phyloP scores from a whole-genome alignment of 306 rosid genomes.

The Vigna unguiculata region DNA sequence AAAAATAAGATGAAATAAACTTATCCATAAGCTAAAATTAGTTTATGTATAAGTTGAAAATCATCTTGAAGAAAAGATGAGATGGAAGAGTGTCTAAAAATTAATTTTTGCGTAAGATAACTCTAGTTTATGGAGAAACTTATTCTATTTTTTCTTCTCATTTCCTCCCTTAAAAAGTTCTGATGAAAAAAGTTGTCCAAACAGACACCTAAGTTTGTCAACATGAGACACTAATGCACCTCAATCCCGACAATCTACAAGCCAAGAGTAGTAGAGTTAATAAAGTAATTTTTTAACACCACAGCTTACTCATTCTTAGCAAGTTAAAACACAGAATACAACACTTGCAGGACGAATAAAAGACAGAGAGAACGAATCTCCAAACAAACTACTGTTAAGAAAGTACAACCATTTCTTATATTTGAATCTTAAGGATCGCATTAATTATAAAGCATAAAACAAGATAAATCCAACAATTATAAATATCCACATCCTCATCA shows the following conservation, averaged over 20 bases:
- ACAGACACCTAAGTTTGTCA: background rate
- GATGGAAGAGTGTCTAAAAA: no score
- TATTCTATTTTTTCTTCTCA: no score
- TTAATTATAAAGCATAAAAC: constrained; percentile 21
- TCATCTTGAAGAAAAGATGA: no score
- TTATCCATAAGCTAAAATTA: no score
- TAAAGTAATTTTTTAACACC: constrained; percentile 9
- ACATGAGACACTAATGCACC: constrained; percentile 33
- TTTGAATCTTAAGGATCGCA: constrained; percentile 31
- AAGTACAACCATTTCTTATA: constrained; percentile 12
- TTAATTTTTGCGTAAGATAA: no score
- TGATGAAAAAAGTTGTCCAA: no score
- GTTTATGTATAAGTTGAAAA: no score
- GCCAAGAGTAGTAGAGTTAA: background rate
- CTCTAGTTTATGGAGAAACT: no score
- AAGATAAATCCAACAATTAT: constrained; percentile 21
- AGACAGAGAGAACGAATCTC: constrained; percentile 1
- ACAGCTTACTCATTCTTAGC: constrained; percentile 19
- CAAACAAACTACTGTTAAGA: constrained; percentile 28
- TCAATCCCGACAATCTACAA: constrained; percentile 31
- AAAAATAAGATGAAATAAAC: no score
- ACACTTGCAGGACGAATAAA: constrained; percentile 13
- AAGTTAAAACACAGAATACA: background rate
- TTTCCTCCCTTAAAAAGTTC: no score
- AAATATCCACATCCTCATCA: constrained; percentile 1